Evolutionary conservation across 495 filamentous ascomycete genomes (phyloP), one percentile per base, ranked within the genome.

Genomic region (Apiosordaria backusii): DNA sequence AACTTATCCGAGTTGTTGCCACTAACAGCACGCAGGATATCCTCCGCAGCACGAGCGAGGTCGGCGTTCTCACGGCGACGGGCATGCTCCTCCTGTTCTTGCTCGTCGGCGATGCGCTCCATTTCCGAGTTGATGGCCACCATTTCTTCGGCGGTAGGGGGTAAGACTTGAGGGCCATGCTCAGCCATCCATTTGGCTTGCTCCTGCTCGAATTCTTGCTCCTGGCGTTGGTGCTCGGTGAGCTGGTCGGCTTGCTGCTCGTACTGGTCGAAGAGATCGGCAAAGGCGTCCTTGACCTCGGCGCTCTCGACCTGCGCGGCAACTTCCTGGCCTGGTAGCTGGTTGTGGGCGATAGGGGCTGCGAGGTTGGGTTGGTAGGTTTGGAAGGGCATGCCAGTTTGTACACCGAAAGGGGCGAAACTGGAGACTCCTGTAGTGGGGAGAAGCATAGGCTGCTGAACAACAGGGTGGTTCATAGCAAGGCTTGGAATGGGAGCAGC

Each of bases 1-100:
- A 83, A 82, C 64, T 82, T 83, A 9, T 77, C 73, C 0, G 74
- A 76, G 29, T 71, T 53, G 64, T 81, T 77, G 59, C 71, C 71
- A 7, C 73, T 62, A 7, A 83, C 75, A 3, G 76, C 75, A 50
- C 72, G 61, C 25, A 83, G 65, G 27, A 83, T 79, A 23, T 75
- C 69, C 50, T 72, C 70, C 22, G 81, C 81, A 0, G 79, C 80
- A 19, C 61, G 67, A 9, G 78, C 78, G 1, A 83, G 69, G 21
- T 80, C 76, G 24, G 74, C 64, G 58, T 71, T 68, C n/a, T 70
- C 50, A 22, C 64, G 61, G 27, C 54, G 50, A 45, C 35, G 35
- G 35, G 35, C 13, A 13, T 45, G 35, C 27, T 72, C 65, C 50
- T 61, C 26, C 21, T 35, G 4, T 18, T 71, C 67, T 60, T 68